Evolutionary conservation across 495 filamentous ascomycete genomes (phyloP), one percentile per base, ranked within the genome.

Genomic region (Cetradonia linearis): DNA sequence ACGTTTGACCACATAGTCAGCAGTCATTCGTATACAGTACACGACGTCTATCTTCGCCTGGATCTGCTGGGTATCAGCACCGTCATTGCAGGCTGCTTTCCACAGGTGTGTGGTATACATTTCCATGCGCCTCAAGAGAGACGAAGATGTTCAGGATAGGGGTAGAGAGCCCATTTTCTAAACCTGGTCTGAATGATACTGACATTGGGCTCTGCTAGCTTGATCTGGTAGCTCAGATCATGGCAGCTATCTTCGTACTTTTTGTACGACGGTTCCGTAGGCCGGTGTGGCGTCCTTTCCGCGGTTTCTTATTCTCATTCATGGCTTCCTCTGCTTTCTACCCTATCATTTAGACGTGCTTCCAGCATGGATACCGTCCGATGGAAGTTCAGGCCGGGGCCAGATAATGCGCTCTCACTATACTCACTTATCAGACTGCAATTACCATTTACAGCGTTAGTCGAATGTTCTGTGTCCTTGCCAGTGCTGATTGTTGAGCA

Each of bases 41-140:
- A 71, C 8, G 63, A 73, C 5, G 38, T 76, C 0, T 80, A 73
- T 66, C 59, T 78, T 3, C 71, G 74, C 2, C 28, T 79, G 2
- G 78, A 83, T 54, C 76, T 73, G 48, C 66, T 74, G 5, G 77
- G 75, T 16, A 82, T 83, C 25, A 66, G 80, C 7, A 28, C 72
- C 1, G 64, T 77, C 31, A 81, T 76, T 10, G 60, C 78, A 0
- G 77, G 77, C 0, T 72, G 63, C 33, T 78, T 81, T 57, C 55
- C 77, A 8, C 76, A 0, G 79, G 77, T 0, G 74, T 80, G n/a
- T 79, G 77, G 52, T 66, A 77, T 14, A 72, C 70, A 0, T 83
- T 81, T 64, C 80, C 76, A 62, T 76, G 77, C 56, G 71, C 75
- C 49, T 64, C 70, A 20, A 61, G 66, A 8, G 64, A 71, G 31